phyloP scores from a whole-genome alignment of 2,329 filamentous ascomycete species.

The Gnomoniopsis sp. region DNA sequence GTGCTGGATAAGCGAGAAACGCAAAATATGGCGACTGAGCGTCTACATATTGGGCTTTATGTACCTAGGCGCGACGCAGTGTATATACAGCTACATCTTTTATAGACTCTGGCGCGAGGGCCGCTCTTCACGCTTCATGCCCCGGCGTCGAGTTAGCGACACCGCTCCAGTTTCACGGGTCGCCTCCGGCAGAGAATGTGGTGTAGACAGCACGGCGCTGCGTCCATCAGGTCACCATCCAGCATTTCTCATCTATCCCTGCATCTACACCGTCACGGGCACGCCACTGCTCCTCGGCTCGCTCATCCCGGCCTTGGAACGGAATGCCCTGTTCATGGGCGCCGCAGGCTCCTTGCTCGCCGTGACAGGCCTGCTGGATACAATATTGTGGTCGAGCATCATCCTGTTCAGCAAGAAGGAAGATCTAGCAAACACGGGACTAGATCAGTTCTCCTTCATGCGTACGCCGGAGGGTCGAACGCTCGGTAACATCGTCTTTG shows the following conservation, averaged over 20 bases:
- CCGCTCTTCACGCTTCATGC: constrained; percentile 22
- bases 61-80: constrained; percentile 32
- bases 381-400: constrained; percentile 51
- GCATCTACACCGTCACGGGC: constrained; percentile 68
- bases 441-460: constrained; percentile 51
- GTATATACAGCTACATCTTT: constrained; percentile 40
- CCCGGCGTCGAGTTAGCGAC: constrained; percentile 8
- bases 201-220: constrained; percentile 23
- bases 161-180: neutral
- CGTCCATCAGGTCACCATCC: constrained; percentile 37
- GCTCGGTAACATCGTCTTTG: constrained; percentile 39
- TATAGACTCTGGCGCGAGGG: constrained; percentile 31
- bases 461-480: constrained; percentile 33
- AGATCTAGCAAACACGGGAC: constrained; percentile 42
- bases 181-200: neutral
- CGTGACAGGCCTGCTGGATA: constrained; percentile 53
- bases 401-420: constrained; percentile 41
- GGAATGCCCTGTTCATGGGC: constrained; percentile 40
- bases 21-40: constrained; percentile 52
- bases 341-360: constrained; percentile 58
- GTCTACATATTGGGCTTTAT: constrained; percentile 63
- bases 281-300: constrained; percentile 61
- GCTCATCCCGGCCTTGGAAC: constrained; percentile 6
- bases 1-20: constrained; percentile 56
- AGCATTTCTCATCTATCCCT: constrained; percentile 63